Evolutionary conservation across 2,329 filamentous ascomycete species (phyloP).

Genomic region (Penicillium sp.): DNA sequence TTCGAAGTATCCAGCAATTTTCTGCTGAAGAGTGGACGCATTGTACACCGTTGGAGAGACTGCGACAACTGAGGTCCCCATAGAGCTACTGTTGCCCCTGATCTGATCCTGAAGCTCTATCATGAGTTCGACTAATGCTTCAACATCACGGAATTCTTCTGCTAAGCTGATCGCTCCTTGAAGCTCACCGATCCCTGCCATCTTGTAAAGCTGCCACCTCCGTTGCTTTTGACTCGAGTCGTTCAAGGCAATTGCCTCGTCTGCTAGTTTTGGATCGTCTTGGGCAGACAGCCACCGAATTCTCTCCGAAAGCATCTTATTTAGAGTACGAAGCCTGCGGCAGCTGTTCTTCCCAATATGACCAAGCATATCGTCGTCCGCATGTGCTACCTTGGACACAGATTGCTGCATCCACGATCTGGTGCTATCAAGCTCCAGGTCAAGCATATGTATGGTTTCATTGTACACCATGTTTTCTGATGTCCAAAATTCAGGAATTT

Average conservation of each 20-base stretch:
- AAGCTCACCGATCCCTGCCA: conserved; percentile 52
- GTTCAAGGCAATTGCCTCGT: conserved; percentile 48
- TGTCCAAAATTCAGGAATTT: conserved; percentile 81
- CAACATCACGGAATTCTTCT: conserved; percentile 60
- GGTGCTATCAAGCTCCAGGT: conserved; percentile 39
- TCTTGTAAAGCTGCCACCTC: conserved; percentile 44
- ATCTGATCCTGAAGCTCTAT: conserved; percentile 40
- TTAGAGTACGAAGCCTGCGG: conserved; percentile 55
- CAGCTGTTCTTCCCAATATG: conserved; percentile 52
- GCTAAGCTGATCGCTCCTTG: conserved; percentile 58
- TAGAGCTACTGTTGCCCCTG: conserved; percentile 16
- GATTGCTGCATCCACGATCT: conserved; percentile 35
- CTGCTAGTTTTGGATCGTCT: conserved; percentile 44
- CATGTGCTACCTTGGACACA: conserved; percentile 24
- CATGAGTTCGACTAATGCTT: conserved; percentile 54
- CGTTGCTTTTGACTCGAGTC: conserved; percentile 40
- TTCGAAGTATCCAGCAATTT: conserved; percentile 46
- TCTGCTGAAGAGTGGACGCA: conserved; percentile 31
- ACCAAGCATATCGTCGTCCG: conserved; percentile 31
- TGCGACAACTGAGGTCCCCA: background rate
- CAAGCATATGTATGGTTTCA: conserved; percentile 37
- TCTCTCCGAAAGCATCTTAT: conserved; percentile 57
- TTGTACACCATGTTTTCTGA: conserved; percentile 49
- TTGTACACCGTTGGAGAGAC: conserved; percentile 20
- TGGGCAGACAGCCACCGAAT: conserved; percentile 56